Conservation (phyloP, 2,329 filamentous ascomycete species). For the Talaromyces islandicus region DNA sequence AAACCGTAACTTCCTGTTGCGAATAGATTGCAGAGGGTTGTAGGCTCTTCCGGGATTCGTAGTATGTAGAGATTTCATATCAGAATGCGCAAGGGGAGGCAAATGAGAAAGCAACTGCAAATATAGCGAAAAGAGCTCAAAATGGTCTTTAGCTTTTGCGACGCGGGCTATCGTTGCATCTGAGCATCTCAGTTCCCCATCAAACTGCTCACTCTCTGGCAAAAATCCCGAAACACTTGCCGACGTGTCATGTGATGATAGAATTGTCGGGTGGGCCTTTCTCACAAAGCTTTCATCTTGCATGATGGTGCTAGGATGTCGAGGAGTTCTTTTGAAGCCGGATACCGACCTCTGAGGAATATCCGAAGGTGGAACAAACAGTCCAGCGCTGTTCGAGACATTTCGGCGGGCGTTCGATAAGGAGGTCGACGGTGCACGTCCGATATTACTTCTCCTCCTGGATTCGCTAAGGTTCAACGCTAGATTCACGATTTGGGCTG, state of each 20-base stretch:
- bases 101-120: slow-evolving; percentile 71
- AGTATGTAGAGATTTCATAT: slow-evolving; percentile 7
- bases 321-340: slow-evolving; percentile 13
- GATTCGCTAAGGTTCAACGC: slow-evolving; percentile 79
- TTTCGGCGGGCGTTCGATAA: slow-evolving; percentile 38
- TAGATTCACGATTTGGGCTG: slow-evolving; percentile 87
- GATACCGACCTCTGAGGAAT: slow-evolving; percentile 1
- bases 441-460: slow-evolving; percentile 57
- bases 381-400: slow-evolving; percentile 18
- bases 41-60: slow-evolving; percentile 62
- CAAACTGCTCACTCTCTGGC: slow-evolving; percentile 23
- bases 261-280: background rate
- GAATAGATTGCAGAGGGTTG: slow-evolving; percentile 87
- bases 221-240: slow-evolving; percentile 14
- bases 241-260: background rate
- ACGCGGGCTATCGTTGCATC: slow-evolving; percentile 73
- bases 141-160: slow-evolving; percentile 75
- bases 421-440: slow-evolving; percentile 47
- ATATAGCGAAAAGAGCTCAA: slow-evolving; percentile 83
- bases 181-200: slow-evolving; percentile 52
- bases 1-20: slow-evolving; percentile 79
- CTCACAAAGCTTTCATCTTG: slow-evolving; percentile 14
- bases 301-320: slow-evolving; percentile 18
- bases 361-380: slow-evolving; percentile 16
- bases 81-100: slow-evolving; percentile 55